These are phyloP conservation scores for Lentinula aciculospora DNA, from an alignment of 768 basidiomycete genomes.

Conservation along the genomic window DNA sequence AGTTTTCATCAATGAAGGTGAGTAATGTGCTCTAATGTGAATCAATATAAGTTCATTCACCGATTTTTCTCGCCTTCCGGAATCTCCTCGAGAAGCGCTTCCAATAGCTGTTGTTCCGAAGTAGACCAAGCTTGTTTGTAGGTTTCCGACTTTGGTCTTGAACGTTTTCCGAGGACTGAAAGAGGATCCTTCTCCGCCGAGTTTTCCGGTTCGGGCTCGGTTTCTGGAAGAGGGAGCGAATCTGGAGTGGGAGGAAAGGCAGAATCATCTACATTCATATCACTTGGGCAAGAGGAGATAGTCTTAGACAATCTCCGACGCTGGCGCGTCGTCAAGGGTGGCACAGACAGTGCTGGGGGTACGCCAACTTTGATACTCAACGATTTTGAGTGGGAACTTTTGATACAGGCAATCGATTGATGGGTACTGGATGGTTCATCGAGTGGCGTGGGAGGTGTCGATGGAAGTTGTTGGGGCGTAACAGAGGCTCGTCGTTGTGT, in stretches of 20 bases:
- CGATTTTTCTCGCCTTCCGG: conserved; percentile 74
- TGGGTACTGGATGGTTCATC: neutral
- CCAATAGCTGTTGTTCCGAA: conserved; percentile 72
- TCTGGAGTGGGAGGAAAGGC: conserved; percentile 2
- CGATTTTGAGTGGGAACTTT: neutral
- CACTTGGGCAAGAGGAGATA: conserved; percentile 6
- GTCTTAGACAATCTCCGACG: conserved; percentile 9
- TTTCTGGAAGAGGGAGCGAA: neutral
- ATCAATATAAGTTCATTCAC: conserved; percentile 30
- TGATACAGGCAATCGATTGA: neutral
- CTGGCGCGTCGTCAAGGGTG: conserved; percentile 7
- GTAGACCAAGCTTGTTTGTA: conserved; percentile 79
- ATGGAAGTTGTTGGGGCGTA: neutral
- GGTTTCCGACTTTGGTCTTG: conserved; percentile 53
- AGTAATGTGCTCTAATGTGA: neutral
- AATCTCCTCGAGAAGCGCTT: conserved; percentile 67
- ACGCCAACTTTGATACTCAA: neutral
- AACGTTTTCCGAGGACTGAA: conserved; percentile 19
- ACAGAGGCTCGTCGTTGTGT: neutral
- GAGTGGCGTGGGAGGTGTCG: neutral
- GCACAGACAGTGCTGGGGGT: neutral
- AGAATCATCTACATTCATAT: conserved; percentile 14
- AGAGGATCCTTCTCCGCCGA: conserved; percentile 3
- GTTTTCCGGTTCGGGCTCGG: neutral
- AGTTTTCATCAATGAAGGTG: neutral